Conservation (phyloP, 805 yeast species). For the Starmerella bombicola region DNA sequence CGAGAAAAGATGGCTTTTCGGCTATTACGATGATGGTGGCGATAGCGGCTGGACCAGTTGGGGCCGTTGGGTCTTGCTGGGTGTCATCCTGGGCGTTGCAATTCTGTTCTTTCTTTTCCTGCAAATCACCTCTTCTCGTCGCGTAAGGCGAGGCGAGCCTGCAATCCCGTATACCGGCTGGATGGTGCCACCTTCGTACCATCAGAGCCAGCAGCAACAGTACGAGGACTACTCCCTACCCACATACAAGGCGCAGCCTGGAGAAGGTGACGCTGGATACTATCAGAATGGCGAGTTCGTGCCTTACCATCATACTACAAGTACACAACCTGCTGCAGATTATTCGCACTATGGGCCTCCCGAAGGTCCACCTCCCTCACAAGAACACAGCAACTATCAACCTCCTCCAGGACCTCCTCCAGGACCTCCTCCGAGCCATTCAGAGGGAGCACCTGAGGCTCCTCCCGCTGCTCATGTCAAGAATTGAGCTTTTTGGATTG, state of each 20-base stretch:
- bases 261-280: slow-evolving; percentile 52
- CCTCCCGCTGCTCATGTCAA: neutral
- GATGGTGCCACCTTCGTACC: slow-evolving; percentile 76
- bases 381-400: neutral
- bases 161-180: slow-evolving; percentile 71
- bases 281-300: slow-evolving; percentile 42
- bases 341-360: slow-evolving; percentile 9
- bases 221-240: slow-evolving; percentile 21
- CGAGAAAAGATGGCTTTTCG: neutral
- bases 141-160: slow-evolving; percentile 31
- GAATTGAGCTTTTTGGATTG: neutral
- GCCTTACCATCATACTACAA: slow-evolving; percentile 1
- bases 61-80: slow-evolving; percentile 31
- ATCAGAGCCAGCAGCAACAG: slow-evolving; percentile 44
- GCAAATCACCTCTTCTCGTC: slow-evolving; percentile 14
- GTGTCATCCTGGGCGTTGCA: slow-evolving; percentile 23
- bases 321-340: neutral
- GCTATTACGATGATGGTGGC: slow-evolving; percentile 1
- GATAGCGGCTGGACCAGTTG: slow-evolving; percentile 23
- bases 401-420: slow-evolving; percentile 20
- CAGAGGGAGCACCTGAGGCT: neutral
- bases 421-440: slow-evolving; percentile 10
- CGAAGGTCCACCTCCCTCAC: slow-evolving; percentile 12
- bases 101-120: slow-evolving; percentile 17
- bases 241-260: slow-evolving; percentile 25